phyloP scores from a whole-genome alignment of 345 rosid species.

The Populus nigra region DNA sequence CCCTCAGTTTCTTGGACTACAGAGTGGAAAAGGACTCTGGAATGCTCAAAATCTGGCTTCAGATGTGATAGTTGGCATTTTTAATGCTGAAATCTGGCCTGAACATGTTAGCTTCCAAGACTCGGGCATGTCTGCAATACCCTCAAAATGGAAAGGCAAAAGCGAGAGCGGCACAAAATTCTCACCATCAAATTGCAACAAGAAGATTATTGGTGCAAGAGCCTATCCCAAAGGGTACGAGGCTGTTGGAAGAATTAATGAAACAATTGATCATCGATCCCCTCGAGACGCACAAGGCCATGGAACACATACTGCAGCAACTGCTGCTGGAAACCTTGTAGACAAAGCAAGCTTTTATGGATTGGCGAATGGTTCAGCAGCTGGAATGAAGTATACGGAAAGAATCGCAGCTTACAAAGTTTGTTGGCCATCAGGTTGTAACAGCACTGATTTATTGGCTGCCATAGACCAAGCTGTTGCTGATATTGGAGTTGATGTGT shows the following conservation, averaged over 20 bases:
- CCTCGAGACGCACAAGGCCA: slow-evolving; percentile 73
- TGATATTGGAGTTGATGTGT: slow-evolving; percentile 76
- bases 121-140: slow-evolving; percentile 49
- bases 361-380: slow-evolving; percentile 54
- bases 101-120: slow-evolving; percentile 72
- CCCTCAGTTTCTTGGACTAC: slow-evolving; percentile 63
- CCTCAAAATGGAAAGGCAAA: slow-evolving; percentile 67
- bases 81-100: slow-evolving; percentile 79
- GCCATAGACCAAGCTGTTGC: slow-evolving; percentile 64
- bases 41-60: slow-evolving; percentile 34
- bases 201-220: slow-evolving; percentile 72
- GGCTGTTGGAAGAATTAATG: slow-evolving; percentile 45
- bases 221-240: slow-evolving; percentile 62
- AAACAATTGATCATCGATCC: slow-evolving; percentile 55
- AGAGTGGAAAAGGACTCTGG: slow-evolving; percentile 56
- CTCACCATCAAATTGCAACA: slow-evolving; percentile 55
- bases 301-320: slow-evolving; percentile 86
- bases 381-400: slow-evolving; percentile 63
- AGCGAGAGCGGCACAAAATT: slow-evolving; percentile 68
- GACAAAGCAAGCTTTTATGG: slow-evolving; percentile 47
- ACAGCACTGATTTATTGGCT: slow-evolving; percentile 53
- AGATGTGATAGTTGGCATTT: slow-evolving; percentile 62
- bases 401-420: slow-evolving; percentile 75
- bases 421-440: slow-evolving; percentile 67
- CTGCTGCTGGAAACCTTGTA: slow-evolving; percentile 61